Conservation (phyloP, 345 rosid species). For the Rhodomyrtus tomentosa region DNA sequence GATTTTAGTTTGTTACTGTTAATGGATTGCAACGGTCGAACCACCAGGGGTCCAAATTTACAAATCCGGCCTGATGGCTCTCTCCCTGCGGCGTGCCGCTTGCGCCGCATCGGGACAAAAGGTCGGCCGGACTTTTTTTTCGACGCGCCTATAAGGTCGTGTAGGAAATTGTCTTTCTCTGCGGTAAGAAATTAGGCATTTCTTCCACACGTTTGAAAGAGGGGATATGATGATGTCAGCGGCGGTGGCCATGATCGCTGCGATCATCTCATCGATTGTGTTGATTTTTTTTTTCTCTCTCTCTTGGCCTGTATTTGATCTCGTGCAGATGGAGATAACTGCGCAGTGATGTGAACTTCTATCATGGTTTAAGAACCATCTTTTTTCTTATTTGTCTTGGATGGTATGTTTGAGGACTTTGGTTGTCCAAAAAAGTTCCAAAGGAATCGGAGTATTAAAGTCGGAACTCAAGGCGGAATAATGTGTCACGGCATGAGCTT, state of each 20-base stretch:
- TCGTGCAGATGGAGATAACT: too few relatives aligned
- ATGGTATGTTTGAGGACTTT: too few relatives aligned
- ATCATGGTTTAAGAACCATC: not conserved
- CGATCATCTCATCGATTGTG: too few relatives aligned
- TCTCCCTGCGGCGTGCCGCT: rapidly evolving
- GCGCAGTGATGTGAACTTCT: not conserved
- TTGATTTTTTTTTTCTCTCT: too few relatives aligned
- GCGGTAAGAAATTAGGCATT: not conserved
- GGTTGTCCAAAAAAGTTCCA: too few relatives aligned
- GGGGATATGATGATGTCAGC: too few relatives aligned
- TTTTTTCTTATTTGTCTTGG: not conserved
- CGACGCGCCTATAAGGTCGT: too few relatives aligned
- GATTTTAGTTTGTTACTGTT: not conserved
- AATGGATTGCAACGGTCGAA: not conserved
- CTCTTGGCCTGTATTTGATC: too few relatives aligned
- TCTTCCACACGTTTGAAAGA: too few relatives aligned
- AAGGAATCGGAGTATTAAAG: not conserved
- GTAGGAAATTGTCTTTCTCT: not conserved
- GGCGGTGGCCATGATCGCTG: too few relatives aligned
- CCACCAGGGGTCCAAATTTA: rapidly evolving
- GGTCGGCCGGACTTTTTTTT: rapidly evolving
- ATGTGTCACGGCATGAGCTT: too few relatives aligned
- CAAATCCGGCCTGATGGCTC: not conserved
- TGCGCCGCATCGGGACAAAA: not conserved
- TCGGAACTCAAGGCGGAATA: too few relatives aligned